Evolutionary conservation across 1,284 basidiomycete species (phyloP), one percentile per base, ranked within the genome.

Genomic region (Gomphus sp.): DNA sequence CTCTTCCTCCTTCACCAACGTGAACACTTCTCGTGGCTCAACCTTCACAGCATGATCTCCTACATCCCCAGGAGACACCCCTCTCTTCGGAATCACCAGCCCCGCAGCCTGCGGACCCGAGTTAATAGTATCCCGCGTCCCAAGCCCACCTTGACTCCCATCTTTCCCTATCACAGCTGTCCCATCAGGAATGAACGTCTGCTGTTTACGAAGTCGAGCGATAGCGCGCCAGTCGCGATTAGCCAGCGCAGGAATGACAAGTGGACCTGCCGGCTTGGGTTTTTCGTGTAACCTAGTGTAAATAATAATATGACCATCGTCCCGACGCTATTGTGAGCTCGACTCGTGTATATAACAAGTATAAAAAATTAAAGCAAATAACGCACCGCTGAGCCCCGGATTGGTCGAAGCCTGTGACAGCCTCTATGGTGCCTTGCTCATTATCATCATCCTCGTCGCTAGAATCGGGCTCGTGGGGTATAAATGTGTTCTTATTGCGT

Each of bases 151-250:
- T 10, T 87, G 82, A 59, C 86, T 87, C 31, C 89, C 89, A 64
- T 89, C 89, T 55, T 81, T 78, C 1, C 89, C 90, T 0, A 81
- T 85, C 25, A 77, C 67, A 22, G 49, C 64, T 43, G 76, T 80
- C 55, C 79, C 81, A 6, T 83, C 79, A 1, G 91, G 91, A 9
- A 90, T 76, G 71, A 77, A 91, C 61, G 77, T 80, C 62, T 68
- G 67, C 44, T 66, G 73, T 68, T 74, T 64, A 77, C 73, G 22
- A 71, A 79, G 82, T 51, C 84, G 77, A 11, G 89, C 89, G 9
- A 85, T 72, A 59, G 85, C 85, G 50, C 90, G 77, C 93, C 94
- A 98, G 69, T 97, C 93, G 39, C 82, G 80, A 67, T 97, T 94
- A 63, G 91, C 78, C 47, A 89, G 75, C 0, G 91, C 76, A 4